phyloP scores from a whole-genome alignment of 352 stramenopile species.

The Globisporangium ultimum region DNA sequence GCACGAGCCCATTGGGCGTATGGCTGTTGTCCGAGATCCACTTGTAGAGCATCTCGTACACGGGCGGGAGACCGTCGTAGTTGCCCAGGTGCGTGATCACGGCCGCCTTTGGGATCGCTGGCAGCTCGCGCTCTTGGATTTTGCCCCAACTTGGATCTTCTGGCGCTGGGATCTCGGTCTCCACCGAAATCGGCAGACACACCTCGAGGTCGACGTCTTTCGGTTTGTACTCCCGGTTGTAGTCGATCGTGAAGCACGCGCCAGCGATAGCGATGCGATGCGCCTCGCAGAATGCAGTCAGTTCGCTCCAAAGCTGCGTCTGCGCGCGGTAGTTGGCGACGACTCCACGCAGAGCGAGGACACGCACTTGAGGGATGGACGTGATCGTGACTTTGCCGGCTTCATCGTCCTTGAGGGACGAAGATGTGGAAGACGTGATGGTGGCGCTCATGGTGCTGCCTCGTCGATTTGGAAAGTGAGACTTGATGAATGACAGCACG shows the following conservation, averaged over 20 bases:
- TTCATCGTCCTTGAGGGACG: no score
- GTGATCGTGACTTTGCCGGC: constrained; percentile 19
- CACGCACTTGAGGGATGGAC: constrained; percentile 22
- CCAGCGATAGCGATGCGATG: constrained; percentile 19
- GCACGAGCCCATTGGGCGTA: constrained; percentile 21
- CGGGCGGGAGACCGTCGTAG: constrained; percentile 19
- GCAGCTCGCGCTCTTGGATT: constrained; percentile 22
- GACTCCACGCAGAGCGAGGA: constrained; percentile 32
- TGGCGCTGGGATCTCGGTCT: constrained; percentile 16
- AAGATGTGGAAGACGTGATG: no score
- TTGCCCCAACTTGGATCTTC: constrained; percentile 1
- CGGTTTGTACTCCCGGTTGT: constrained; percentile 28
- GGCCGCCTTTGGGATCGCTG: constrained; percentile 22
- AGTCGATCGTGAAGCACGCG: constrained; percentile 40
- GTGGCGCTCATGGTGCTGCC: no score
- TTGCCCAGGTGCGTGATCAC: constrained; percentile 31
- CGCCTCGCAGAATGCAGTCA: constrained; percentile 21
- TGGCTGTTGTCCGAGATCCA: constrained; percentile 34
- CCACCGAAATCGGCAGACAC: constrained; percentile 31
- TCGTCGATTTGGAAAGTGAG: no score
- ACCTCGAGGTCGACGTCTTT: constrained; percentile 54
- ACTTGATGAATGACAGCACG: no score
- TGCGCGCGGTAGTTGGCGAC: constrained; percentile 49
- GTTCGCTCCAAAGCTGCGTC: constrained; percentile 28
- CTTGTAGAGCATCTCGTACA: constrained; percentile 32